A percentile compares a stretch with the other conserved stretches of the same genome.
These are phyloP conservation scores for Nicotiana obtusifolia DNA, from an alignment of 257 asterid species.

Conservation along the genomic window DNA sequence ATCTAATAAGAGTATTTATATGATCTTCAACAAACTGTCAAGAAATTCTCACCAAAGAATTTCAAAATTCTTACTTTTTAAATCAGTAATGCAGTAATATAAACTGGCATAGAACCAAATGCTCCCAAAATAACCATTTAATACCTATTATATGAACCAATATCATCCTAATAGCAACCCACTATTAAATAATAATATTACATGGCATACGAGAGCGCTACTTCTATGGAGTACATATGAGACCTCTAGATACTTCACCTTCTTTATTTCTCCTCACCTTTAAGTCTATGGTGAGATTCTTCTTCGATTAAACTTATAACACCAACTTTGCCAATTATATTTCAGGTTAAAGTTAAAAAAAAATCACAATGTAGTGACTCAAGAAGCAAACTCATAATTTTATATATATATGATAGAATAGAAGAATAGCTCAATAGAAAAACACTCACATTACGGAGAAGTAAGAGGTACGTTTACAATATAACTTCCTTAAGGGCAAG, in stretches of 20 bases:
- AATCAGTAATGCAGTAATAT: too few species aligned
- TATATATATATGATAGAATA: background rate
- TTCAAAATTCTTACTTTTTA: background rate
- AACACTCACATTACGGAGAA: background rate
- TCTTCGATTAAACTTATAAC: background rate
- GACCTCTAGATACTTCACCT: background rate
- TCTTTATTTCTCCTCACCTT: background rate
- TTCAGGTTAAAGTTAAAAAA: too few species aligned
- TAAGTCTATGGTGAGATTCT: background rate
- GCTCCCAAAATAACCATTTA: background rate
- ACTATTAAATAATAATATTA: too few species aligned
- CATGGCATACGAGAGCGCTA: background rate
- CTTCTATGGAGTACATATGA: background rate
- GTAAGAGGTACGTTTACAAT: background rate
- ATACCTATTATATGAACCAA: background rate
- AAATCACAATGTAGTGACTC: background rate
- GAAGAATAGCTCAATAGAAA: too few species aligned
- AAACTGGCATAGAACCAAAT: background rate
- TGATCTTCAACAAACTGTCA: too few species aligned
- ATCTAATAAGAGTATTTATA: too few species aligned
- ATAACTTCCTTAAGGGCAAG: background rate
- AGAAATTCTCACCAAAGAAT: background rate
- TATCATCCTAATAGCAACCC: background rate
- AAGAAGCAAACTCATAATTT: too few species aligned
- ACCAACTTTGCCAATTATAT: background rate